Base-by-base conservation (phyloP, 345 rosid species). In the Geranium rotundifolium region DNA sequence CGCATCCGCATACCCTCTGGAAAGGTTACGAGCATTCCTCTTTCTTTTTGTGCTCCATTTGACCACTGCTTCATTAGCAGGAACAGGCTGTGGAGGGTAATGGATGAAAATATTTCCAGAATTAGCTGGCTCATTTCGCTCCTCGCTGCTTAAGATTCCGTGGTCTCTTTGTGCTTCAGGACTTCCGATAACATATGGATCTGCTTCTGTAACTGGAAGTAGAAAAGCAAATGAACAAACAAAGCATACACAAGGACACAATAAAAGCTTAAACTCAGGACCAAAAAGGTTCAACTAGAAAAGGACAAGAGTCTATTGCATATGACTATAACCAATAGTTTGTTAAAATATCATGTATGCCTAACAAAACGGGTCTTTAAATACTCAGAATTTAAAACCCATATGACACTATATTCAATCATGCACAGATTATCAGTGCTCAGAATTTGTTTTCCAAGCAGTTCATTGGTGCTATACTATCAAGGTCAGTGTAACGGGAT, bases 1-100 rank as follows among this genome's bases (percentile, higher is more conserved):
- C 64, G 65, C 74, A 63, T 80, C 81, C 19, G 73, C 60, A 63
- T 83, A 72, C 73, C 80, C 72, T 69, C 81, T 85, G 56, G 82
- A 68, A 65, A 95, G 80, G 70, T 81, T 79, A 4, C 99, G 84
- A 37, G 76, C 72, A 63, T 88, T 90, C 75, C 97, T 84, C 77
- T 90, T 95, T 66, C 99, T 85, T 82, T 85, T 95, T 59, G 77
- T 74, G 70, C 79, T 90, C 99, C 99, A 95, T 67, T 85, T 89
- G 76, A 95, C 89, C 71, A 87, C 93, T 54, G 89, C 75, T 74
- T 79, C 93, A 63, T 79, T 75, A 58, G 65, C 72, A 64, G 76
- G 76, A 77, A 81, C 77, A 55, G 78, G 72, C 67, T 74, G 10
- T 34, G 41, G 41, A 34, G 41, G 41, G 41, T 1, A 34, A 34